These are phyloP conservation scores for Rhodotorula sp. DNA, from an alignment of 1,284 basidiomycete genomes.

Conservation along the genomic window DNA sequence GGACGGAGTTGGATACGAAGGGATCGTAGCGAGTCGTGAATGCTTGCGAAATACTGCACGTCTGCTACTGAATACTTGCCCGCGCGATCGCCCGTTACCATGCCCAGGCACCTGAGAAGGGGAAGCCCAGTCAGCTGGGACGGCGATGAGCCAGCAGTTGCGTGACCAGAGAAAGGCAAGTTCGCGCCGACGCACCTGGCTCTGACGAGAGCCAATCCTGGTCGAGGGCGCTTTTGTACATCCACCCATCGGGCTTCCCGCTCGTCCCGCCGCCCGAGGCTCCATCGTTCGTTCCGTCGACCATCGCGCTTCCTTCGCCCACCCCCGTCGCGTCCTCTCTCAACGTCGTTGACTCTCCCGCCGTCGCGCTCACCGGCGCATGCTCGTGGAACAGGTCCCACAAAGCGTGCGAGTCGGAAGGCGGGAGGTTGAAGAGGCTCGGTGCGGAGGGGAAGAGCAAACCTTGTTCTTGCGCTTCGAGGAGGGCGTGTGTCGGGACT, in stretches of 20 bases:
- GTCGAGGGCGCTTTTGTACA: conserved; percentile 10
- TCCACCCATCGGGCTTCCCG: conserved; percentile 8
- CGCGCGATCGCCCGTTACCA: not conserved
- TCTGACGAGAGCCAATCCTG: conserved; percentile 26
- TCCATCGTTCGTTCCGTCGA: not conserved
- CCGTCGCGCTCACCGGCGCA: not conserved
- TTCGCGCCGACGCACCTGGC: conserved; percentile 5
- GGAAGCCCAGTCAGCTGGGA: too few relatives aligned
- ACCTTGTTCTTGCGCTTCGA: not conserved
- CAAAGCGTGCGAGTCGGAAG: conserved; percentile 14
- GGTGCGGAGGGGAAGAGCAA: not conserved
- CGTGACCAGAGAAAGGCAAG: too few relatives aligned
- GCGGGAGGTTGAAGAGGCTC: conserved; percentile 14
- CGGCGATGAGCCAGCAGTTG: not conserved
- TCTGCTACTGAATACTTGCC: too few relatives aligned
- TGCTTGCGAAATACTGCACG: not conserved
- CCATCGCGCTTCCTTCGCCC: not conserved
- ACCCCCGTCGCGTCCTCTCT: not conserved
- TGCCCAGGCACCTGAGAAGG: conserved; percentile 2
- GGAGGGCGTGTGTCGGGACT: conserved; percentile 4
- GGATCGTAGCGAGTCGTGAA: not conserved
- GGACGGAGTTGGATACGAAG: not conserved
- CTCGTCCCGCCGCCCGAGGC: too few relatives aligned
- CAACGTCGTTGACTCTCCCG: not conserved
- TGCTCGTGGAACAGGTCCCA: conserved; percentile 24